Conservation (phyloP, 129 eudicot species). For the Chrysanthemum seticuspe region DNA sequence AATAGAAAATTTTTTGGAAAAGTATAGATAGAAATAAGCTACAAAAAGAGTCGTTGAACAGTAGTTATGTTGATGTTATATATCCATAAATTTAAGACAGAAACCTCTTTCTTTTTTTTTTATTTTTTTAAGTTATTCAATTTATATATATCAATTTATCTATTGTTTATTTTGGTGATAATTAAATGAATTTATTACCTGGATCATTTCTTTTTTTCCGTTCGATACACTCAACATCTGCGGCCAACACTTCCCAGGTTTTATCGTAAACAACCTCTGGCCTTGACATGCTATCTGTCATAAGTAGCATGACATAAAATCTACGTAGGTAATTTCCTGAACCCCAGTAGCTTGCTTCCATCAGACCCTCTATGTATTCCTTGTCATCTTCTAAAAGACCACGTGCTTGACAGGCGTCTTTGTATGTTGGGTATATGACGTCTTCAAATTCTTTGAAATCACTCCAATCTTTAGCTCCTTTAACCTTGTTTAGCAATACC, state of each 20-base stretch:
- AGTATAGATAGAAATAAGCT: too few relatives aligned
- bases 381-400: not conserved
- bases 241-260: not conserved
- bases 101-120: too few relatives aligned
- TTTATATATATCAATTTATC: too few relatives aligned
- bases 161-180: too few relatives aligned
- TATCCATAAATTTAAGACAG: too few relatives aligned
- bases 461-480: not conserved
- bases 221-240: not conserved
- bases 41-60: too few relatives aligned
- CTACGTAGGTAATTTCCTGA: too few relatives aligned
- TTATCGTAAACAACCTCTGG: not conserved
- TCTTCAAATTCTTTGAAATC: not conserved
- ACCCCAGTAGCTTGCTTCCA: not conserved
- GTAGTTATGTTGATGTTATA: too few relatives aligned
- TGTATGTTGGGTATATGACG: not conserved
- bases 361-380: not conserved
- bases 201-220: not conserved
- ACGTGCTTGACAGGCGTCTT: not conserved
- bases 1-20: too few relatives aligned
- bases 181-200: too few relatives aligned
- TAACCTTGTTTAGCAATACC: not conserved
- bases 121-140: too few relatives aligned
- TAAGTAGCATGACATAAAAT: not conserved
- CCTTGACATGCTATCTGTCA: not conserved